Conservation (phyloP, 2,329 filamentous ascomycete genomes). For the Helotiales sp. region DNA sequence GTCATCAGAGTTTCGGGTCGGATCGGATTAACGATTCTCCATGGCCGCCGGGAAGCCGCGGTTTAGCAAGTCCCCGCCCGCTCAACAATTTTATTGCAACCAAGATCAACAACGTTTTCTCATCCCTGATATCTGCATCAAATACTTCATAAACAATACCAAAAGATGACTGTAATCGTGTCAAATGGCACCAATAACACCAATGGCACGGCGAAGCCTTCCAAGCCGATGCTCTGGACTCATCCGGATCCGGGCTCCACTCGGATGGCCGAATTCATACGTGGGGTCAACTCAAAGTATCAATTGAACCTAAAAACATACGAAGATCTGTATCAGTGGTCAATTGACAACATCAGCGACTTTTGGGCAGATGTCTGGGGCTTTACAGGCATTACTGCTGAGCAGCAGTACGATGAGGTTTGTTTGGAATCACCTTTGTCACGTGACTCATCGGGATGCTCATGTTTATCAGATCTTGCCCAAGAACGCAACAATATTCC, state of each 20-base stretch:
- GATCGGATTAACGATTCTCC: background rate
- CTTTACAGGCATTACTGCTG: constrained; percentile 76
- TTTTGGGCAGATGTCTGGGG: constrained; percentile 92
- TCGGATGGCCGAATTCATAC: constrained; percentile 73
- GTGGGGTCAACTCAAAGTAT: constrained; percentile 71
- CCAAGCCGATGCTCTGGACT: constrained; percentile 62
- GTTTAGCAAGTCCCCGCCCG: background rate
- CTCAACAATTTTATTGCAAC: background rate
- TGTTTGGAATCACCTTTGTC: constrained; percentile 29
- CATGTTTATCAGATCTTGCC: constrained; percentile 66
- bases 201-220: constrained; percentile 11
- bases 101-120: background rate
- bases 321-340: constrained; percentile 82
- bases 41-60: background rate
- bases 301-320: constrained; percentile 68
- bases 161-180: background rate
- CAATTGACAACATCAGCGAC: constrained; percentile 71
- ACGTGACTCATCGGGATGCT: background rate
- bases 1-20: background rate
- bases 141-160: background rate
- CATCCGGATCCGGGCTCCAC: constrained; percentile 71
- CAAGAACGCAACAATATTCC: constrained; percentile 74
- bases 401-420: constrained; percentile 65
- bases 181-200: constrained; percentile 6
- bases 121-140: background rate